These are phyloP conservation scores for Hyaloscypha finlandica DNA, from an alignment of 495 filamentous ascomycete genomes.

Conservation along the genomic window DNA sequence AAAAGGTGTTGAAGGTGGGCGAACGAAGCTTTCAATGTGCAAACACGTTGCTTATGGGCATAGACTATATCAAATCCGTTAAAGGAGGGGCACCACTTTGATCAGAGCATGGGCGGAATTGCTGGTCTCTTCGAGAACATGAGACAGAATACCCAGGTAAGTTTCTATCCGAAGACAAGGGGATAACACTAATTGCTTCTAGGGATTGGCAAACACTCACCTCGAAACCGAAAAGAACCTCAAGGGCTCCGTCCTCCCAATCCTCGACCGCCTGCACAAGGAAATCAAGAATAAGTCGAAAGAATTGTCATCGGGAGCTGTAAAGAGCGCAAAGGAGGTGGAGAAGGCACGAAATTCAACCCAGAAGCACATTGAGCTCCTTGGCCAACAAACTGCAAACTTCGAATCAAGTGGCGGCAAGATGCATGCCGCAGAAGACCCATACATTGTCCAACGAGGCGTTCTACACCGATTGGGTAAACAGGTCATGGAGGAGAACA, in stretches of 20 bases:
- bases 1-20: conserved; percentile 84
- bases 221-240: conserved; percentile 85
- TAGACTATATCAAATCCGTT: conserved; percentile 85
- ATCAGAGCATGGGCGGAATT: conserved; percentile 79
- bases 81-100: conserved; percentile 87
- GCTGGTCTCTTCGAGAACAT: conserved; percentile 91
- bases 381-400: conserved; percentile 77
- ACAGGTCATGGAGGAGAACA: conserved; percentile 94
- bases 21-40: not conserved
- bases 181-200: conserved; percentile 9
- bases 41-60: not conserved
- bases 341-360: conserved; percentile 84
- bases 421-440: conserved; percentile 70
- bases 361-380: conserved; percentile 94
- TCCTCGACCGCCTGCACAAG: conserved; percentile 86
- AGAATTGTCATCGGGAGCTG: conserved; percentile 80
- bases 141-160: conserved; percentile 83
- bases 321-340: conserved; percentile 83
- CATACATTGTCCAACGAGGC: conserved; percentile 82
- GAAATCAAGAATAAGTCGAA: conserved; percentile 96
- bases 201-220: conserved; percentile 84
- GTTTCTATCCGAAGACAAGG: conserved; percentile 3
- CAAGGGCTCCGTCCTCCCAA: conserved; percentile 78
- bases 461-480: conserved; percentile 82
- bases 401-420: conserved; percentile 72